Conservation (phyloP, 2,329 filamentous ascomycete genomes). For the Nemania sp. region DNA sequence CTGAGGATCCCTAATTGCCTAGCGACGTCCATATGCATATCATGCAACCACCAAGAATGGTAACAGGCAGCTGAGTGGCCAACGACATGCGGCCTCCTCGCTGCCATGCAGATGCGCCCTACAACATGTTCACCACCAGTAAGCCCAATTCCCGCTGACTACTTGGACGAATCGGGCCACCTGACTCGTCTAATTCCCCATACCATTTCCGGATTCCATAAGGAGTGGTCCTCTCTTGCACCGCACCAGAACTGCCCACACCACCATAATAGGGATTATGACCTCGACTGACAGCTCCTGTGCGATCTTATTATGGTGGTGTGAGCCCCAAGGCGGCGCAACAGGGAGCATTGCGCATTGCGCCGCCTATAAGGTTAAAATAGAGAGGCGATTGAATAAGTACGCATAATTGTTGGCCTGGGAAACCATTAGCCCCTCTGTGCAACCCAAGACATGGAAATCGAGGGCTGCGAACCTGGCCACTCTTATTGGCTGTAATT, state of each 20-base stretch:
- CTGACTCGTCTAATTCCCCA: constrained; percentile 48
- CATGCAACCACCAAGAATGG: constrained; percentile 51
- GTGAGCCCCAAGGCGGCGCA: constrained; percentile 16
- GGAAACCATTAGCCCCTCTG: constrained; percentile 48
- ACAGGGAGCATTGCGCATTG: constrained; percentile 10
- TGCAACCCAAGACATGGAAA: constrained; percentile 38
- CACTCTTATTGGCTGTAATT: constrained; percentile 44
- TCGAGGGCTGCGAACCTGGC: constrained; percentile 30
- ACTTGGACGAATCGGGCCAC: constrained; percentile 51
- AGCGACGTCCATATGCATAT: constrained; percentile 48
- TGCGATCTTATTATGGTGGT: constrained; percentile 21
- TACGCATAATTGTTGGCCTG: constrained; percentile 42
- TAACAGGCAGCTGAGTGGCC: constrained; percentile 49
- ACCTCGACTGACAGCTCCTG: constrained; percentile 15
- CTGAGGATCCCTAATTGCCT: constrained; percentile 45
- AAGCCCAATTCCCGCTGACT: constrained; percentile 52
- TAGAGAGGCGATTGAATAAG: constrained; percentile 9
- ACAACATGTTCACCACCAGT: constrained; percentile 45
- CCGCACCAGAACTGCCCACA: constrained; percentile 40
- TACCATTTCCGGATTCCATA: constrained; percentile 39
- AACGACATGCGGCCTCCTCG: constrained; percentile 48
- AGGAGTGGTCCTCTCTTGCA: constrained; percentile 32
- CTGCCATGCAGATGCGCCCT: constrained; percentile 50
- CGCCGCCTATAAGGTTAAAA: background rate
- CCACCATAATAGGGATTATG: constrained; percentile 38